Evolutionary conservation across 2,329 filamentous ascomycete species (phyloP), one percentile per base, ranked within the genome.

Genomic region (Clonostachys chloroleuca): DNA sequence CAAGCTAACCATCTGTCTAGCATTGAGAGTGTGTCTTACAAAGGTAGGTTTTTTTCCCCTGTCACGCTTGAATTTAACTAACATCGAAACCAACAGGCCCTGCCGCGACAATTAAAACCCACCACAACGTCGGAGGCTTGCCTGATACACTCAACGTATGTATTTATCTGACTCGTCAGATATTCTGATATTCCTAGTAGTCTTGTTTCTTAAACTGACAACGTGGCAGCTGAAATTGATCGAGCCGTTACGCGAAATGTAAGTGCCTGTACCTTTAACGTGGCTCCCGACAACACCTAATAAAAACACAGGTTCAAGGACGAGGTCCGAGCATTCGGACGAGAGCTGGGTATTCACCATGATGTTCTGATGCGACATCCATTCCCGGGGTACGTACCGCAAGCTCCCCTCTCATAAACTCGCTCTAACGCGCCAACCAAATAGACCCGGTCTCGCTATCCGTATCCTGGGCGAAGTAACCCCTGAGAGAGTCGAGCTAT

Each of bases 401-500:
- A 13, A n/a, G 8, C 37, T 34, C 42, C 17, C 4, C 8, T 35
- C 16, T n/a, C 12, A 34, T 5, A 6, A 1, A 9, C 12, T 44
- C 12, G 16, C 18, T 17, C 13, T 36, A 16, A 36, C 12, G 30
- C 5, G 18, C 6, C 20, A 12, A 17, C 42, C 24, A 39, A 45
- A 40, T 18, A 49, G 87, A 39, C 86, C 74, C 0, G 78, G 69
- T 45, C 82, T 95, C 51, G 89, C 80, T 13, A 87, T 94, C 55
- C 79, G 89, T 46, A 86, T 96, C 50, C 73, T 96, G 1, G 92
- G 92, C 35, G 91, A 95, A 56, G 84, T 96, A 13, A 95, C 89
- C 2, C 77, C 75, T 3, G 87, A 92, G 61, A 81, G 86, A 40
- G 86, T 96, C 14, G 81, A 82, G 47, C 94, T 95, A 52, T 89